Evolutionary conservation across 2,329 filamentous ascomycete species (phyloP).

Genomic region (Venturia pyrina): DNA sequence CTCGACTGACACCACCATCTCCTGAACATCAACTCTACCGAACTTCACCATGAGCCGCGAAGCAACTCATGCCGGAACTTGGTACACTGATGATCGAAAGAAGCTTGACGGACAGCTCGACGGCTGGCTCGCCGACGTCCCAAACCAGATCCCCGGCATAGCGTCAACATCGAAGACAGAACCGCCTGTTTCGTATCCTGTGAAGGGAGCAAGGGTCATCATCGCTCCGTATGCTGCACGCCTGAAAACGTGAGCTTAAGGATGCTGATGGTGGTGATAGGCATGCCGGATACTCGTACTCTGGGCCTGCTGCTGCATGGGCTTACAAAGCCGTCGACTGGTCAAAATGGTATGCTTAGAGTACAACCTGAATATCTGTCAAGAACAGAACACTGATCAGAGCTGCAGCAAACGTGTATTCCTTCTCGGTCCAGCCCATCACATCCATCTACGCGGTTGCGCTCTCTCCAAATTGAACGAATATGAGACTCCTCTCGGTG

Average conservation of each 20-base stretch:
- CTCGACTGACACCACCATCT: not conserved
- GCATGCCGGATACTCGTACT: constrained; percentile 90
- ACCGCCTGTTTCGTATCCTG: constrained; percentile 43
- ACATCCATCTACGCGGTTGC: constrained; percentile 66
- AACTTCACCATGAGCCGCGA: constrained; percentile 32
- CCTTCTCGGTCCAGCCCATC: constrained; percentile 85
- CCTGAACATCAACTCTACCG: constrained; percentile 4
- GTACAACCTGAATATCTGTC: not conserved
- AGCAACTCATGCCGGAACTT: constrained; percentile 73
- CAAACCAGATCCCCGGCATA: constrained; percentile 51
- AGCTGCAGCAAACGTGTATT: constrained; percentile 67
- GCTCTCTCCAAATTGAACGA: constrained; percentile 62
- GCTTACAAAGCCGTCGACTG: constrained; percentile 87
- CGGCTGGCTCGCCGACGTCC: constrained; percentile 62
- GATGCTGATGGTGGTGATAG: constrained; percentile 39
- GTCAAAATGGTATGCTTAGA: constrained; percentile 51
- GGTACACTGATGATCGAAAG: constrained; percentile 45
- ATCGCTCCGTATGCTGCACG: constrained; percentile 67
- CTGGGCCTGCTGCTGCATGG: constrained; percentile 84
- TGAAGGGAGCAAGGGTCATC: constrained; percentile 67
- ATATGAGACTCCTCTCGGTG: constrained; percentile 67
- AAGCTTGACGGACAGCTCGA: constrained; percentile 63
- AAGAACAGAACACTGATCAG: constrained; percentile 4
- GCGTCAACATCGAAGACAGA: constrained; percentile 34
- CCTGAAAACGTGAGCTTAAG: constrained; percentile 14